Evolutionary conservation across 23 red algal species (phyloP), one percentile per base, ranked within the genome.

Genomic region (Chondrus crispus): DNA sequence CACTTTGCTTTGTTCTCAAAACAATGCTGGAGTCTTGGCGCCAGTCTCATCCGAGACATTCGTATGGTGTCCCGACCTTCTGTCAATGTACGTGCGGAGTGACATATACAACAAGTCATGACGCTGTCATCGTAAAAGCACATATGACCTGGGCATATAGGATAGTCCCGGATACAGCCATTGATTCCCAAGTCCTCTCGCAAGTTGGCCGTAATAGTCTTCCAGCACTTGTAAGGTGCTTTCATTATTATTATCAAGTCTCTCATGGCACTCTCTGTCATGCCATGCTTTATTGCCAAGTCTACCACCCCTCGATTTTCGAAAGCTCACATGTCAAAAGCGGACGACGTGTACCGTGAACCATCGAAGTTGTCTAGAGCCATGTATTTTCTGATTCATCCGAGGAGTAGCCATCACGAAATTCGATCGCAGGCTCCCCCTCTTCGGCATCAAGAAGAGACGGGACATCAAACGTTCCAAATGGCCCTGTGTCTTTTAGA

Each of bases 141-240:
- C 72, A 77, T 77, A n/a, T 77, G 72, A 47, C 72, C 42, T 26
- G 35, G 38, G 72, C 72, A 77, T 49, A 46, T 48, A 3, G 72
- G 72, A 77, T 50, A 47, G 6, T 4, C 3, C 29, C 3, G 5
- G 4, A 77, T 28, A 48, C 2, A 26, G 7, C 42, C 30, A 26
- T 2, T 12, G 18, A 77, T 77, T 22, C 35, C 20, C 33, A 47
- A 77, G 16, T 77, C 72, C 2, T 47, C 5, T 3, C 38, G 52
- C 35, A 77, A 26, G 3, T 47, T 42, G 3, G 3, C 47, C 2
- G 18, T 2, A 6, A 77, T 20, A n/a, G 72, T 47, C 30, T 77
- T 77, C 72, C 72, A 77, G 18, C 72, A 77, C 40, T 48, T 77
- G 4, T 77, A 77, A 26, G 72, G 39, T 10, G 72, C 36, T 12